A percentile compares a stretch with the other conserved stretches of the same genome.
Evolutionary conservation across 1,139 yeast genomes (phyloP).

Genomic region (Wickerhamomyces sp.): DNA sequence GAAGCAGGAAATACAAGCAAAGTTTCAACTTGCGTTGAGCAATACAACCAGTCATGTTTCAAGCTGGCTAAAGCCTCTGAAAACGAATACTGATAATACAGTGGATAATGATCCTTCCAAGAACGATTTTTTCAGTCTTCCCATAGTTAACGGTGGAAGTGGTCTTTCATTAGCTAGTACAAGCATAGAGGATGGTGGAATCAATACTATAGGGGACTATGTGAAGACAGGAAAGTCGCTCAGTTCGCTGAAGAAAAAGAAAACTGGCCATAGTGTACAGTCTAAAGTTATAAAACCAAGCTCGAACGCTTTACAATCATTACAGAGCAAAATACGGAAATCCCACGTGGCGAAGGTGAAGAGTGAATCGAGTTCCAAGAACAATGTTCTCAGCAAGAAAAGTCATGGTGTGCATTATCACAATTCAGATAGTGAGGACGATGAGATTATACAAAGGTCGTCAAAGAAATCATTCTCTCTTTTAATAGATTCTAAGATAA

Average conservation of each 20-base stretch:
- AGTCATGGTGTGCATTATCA: too few species aligned
- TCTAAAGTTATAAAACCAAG: slow-evolving; percentile 8
- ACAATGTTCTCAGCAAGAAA: too few species aligned
- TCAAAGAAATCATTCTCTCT: slow-evolving; percentile 19
- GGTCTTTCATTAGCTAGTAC: slow-evolving; percentile 26
- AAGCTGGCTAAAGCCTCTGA: slow-evolving; percentile 34
- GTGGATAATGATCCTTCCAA: slow-evolving; percentile 14
- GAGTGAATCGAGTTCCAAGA: slow-evolving; percentile 3
- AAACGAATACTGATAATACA: neutral
- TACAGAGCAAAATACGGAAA: slow-evolving; percentile 21
- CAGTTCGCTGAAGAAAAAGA: slow-evolving; percentile 13
- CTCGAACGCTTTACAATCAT: slow-evolving; percentile 20
- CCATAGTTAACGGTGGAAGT: slow-evolving; percentile 40
- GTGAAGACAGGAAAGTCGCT: slow-evolving; percentile 20
- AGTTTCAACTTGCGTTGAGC: slow-evolving; percentile 38
- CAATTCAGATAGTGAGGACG: slow-evolving; percentile 21
- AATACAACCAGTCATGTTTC: slow-evolving; percentile 32
- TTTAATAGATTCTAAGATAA: slow-evolving; percentile 20
- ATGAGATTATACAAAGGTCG: slow-evolving; percentile 12
- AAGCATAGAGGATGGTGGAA: slow-evolving; percentile 1
- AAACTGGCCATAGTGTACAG: slow-evolving; percentile 11
- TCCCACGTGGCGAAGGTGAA: slow-evolving; percentile 2
- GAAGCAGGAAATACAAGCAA: slow-evolving; percentile 44
- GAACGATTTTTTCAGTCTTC: slow-evolving; percentile 34
- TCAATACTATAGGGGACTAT: slow-evolving; percentile 23